Evolutionary conservation across 2,329 filamentous ascomycete genomes (phyloP), one percentile per base, ranked within the genome.

Genomic region (Ustulina deusta): DNA sequence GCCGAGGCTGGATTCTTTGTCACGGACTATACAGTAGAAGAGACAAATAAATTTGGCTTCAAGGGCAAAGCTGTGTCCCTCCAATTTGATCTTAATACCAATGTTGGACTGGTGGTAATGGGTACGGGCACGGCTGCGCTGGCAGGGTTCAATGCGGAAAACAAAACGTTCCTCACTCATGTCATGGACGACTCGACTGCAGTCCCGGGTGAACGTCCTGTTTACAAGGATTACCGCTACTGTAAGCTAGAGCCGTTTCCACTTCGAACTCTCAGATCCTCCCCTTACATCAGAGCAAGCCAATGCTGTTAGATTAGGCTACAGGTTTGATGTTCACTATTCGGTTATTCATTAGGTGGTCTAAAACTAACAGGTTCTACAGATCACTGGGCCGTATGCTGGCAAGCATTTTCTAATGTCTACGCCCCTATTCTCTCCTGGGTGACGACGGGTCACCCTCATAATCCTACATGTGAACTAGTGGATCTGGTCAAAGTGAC

Each of bases 311-410:
- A 40, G 38, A 4, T 17, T 17, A 3, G 15, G 15, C 38, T 40
- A n/a, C n/a, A n/a, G n/a, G n/a, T n/a, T n/a, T n/a, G n/a, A n/a
- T n/a, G n/a, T n/a, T n/a, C n/a, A n/a, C n/a, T n/a, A n/a, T 17
- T n/a, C 38, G 6, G 38, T 40, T 17, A 40, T 17, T 1, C n/a
- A n/a, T n/a, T 40, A 6, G 38, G 22, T 5, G 11, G 5, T 36
- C 6, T 17, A 7, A 27, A 25, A 13, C n/a, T 36, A 38, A 54
- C n/a, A 54, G n/a, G 38, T 6, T 49, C n/a, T 49, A 15, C 29
- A 49, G 59, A 54, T 34, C 44, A 52, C 25, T 61, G 59, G 48
- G 59, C 59, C 6, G 36, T 61, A 6, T 61, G 59, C 36, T 61
- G 59, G 59, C 48, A 61, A 32, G 11, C 59, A 2, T 44, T 10